Percentiles rank a stretch among this genome's conserved stretches.
phyloP scores from a whole-genome alignment of 192 early-diverging fungal genomes.

The Lobulomyces angularis region DNA sequence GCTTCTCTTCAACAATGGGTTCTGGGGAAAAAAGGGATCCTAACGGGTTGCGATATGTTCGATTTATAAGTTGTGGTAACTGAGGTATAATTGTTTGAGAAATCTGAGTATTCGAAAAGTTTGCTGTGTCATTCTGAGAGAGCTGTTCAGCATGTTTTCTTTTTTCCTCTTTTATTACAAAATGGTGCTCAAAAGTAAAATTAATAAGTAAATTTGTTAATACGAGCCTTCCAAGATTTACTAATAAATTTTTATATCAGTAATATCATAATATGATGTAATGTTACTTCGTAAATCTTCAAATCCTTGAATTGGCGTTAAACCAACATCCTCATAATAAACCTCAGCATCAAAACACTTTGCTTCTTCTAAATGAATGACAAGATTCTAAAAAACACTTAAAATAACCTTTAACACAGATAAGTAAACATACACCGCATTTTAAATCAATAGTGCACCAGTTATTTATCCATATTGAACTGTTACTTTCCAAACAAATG shows the following conservation, averaged over 20 bases:
- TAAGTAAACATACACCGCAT: constrained; percentile 50
- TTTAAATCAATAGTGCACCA: constrained; percentile 93
- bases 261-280: background rate
- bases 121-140: too few relatives aligned
- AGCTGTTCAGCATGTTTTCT: too few relatives aligned
- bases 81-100: too few relatives aligned
- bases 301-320: constrained; percentile 21
- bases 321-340: constrained; percentile 68
- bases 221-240: constrained; percentile 76
- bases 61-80: too few relatives aligned
- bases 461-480: constrained; percentile 62
- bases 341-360: constrained; percentile 80
- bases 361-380: constrained; percentile 73
- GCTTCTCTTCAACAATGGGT: too few relatives aligned
- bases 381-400: constrained; percentile 31
- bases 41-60: too few relatives aligned
- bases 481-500: constrained; percentile 43
- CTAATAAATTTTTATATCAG: constrained; percentile 19
- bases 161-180: too few relatives aligned
- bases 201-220: constrained; percentile 59
- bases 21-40: too few relatives aligned
- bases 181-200: constrained; percentile 30
- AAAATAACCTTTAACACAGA: constrained; percentile 1
- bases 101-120: too few relatives aligned
- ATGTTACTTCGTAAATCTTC: constrained; percentile 62